A percentile compares a stretch with the other conserved stretches of the same genome.
Conservation (phyloP, 257 asterid species). For the Scutellaria barbata region DNA sequence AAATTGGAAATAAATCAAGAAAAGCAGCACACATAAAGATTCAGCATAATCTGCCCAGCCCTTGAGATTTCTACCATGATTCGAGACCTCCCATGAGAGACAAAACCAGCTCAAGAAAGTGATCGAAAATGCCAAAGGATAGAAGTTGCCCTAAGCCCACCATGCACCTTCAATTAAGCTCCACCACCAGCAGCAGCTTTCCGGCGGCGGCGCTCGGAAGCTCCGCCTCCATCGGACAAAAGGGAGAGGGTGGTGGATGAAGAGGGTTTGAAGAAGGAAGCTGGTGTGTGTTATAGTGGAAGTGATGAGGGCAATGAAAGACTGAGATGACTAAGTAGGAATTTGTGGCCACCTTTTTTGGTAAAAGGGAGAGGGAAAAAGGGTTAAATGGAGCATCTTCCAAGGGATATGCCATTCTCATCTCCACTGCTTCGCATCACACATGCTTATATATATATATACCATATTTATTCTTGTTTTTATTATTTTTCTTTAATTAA, state of each 20-base stretch:
- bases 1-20: background rate
- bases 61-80: conserved; percentile 26
- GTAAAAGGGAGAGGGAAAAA: conserved; percentile 40
- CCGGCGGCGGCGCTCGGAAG: conserved; percentile 1
- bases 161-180: conserved; percentile 41
- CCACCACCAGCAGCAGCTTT: conserved; percentile 32
- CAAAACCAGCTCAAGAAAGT: conserved; percentile 17
- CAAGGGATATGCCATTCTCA: conserved; percentile 55
- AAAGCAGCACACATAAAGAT: no score
- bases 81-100: conserved; percentile 19
- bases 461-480: background rate
- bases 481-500: background rate
- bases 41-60: conserved; percentile 38
- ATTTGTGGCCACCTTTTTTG: conserved; percentile 49
- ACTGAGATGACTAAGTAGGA: conserved; percentile 51
- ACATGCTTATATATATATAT: background rate
- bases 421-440: conserved; percentile 40
- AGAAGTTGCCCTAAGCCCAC: conserved; percentile 78
- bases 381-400: conserved; percentile 55
- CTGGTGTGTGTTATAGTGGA: conserved; percentile 31
- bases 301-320: conserved; percentile 41
- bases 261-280: conserved; percentile 53
- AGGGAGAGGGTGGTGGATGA: conserved; percentile 24
- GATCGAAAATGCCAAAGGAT: conserved; percentile 78
- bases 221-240: conserved; percentile 16